Base-by-base conservation (phyloP, 1,139 yeast species). In the Eremothecium cymbalariae region DNA sequence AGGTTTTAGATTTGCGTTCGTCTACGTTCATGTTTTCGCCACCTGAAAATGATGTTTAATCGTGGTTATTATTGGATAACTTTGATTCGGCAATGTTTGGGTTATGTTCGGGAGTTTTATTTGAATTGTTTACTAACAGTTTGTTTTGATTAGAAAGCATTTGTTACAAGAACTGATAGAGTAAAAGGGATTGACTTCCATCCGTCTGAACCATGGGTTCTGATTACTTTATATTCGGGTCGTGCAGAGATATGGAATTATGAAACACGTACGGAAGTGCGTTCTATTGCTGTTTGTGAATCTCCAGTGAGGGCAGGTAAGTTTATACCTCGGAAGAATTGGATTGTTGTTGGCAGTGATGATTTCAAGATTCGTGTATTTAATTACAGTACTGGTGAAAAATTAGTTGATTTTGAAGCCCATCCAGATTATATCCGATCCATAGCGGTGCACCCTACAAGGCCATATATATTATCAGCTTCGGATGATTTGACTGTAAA, bases 131-230 rank as follows among this genome's bases (percentile, higher is more conserved):
- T 31, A 30, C 33, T 30, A 30, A 30, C 33, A 7, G 8, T 11
- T 25, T 8, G 8, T 9, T 15, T 18, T 32, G 4, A 14, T 4
- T 41, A 53, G 51, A 54, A 54, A 37, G 43, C 53, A 25, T 56
- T 57, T 43, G 50, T 55, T 36, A 51, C 51, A 31, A 52, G 96
- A 51, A 81, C 96, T 28, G 96, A 88, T 60, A 79, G 98, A 60
- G 96, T 90, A 58, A 90, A 90, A 63, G 97, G 96, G 37, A 82
- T 90, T 55, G 99, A 90, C 64, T 82, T 93, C 69, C 99, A 90
- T 60, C 98, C 98, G 21, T 69, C 86, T 15, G 98, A 90, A 60
- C 97, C 98, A 37, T 90, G 98, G 97, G 77, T 83, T 36, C 69
- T 85, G 53, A 78, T 90, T 36, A 85, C 95, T 8, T 67, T 83